These are phyloP conservation scores for Tricholoma sp. DNA, from an alignment of 768 basidiomycete genomes.

Conservation along the genomic window DNA sequence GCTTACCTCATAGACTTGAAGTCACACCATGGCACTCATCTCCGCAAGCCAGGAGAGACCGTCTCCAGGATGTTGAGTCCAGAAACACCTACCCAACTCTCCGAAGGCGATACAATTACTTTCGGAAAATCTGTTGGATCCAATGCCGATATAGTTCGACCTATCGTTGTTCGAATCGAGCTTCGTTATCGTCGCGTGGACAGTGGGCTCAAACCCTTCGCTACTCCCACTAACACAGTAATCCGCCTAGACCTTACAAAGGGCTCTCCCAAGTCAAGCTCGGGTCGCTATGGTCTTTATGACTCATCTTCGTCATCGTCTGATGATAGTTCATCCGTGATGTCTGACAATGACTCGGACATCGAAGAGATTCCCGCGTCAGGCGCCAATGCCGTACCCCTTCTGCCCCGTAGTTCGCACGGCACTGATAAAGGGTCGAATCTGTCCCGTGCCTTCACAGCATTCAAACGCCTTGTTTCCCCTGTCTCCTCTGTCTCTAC, in stretches of 20 bases:
- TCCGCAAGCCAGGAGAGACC: conserved; percentile 49
- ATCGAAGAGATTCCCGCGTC: conserved; percentile 45
- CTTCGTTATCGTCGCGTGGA: conserved; percentile 26
- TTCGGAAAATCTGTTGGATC: conserved; percentile 75
- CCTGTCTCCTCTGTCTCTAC: conserved; percentile 9
- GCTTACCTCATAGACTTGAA: conserved; percentile 64
- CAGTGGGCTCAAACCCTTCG: conserved; percentile 15
- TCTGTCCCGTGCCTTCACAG: conserved; percentile 25
- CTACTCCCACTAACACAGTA: conserved; percentile 16
- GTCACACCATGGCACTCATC: conserved; percentile 75
- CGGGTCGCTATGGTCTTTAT: conserved; percentile 64
- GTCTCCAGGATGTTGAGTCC: conserved; percentile 44
- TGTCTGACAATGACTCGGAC: conserved; percentile 43
- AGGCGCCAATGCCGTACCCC: conserved; percentile 19
- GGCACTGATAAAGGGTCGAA: conserved; percentile 2
- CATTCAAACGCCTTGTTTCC: conserved; percentile 26
- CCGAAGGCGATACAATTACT: conserved; percentile 67
- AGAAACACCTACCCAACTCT: conserved; percentile 51
- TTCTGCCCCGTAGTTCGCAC: conserved; percentile 12
- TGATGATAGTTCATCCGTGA: conserved; percentile 27
- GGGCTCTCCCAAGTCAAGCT: conserved; percentile 22
- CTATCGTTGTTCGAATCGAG: conserved; percentile 58
- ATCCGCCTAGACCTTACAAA: conserved; percentile 19
- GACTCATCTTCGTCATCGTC: conserved; percentile 41
- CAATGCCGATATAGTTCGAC: conserved; percentile 54